Evolutionary conservation across 148 eudicot species (phyloP), one percentile per base, ranked within the genome.

Genomic region (Tetragonia tetragonoides): DNA sequence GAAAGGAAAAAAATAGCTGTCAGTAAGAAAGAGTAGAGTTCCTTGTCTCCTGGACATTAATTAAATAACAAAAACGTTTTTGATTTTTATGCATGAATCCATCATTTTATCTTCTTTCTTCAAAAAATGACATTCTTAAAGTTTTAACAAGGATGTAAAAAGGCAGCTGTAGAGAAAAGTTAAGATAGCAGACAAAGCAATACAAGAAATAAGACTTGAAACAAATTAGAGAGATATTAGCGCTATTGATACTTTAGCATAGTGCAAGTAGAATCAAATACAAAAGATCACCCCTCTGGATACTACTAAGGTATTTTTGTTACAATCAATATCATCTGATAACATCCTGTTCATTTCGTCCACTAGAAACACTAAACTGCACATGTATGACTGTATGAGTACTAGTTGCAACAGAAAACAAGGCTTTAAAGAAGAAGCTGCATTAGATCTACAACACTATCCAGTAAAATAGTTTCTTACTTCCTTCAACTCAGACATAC

Each of bases 221-320:
- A 41, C 54, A 42, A 41, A n/a, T n/a, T 16, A 28, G 40, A 72
- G 18, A 20, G 17, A 5, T 21, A 10, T 14, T 74, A n/a, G 23
- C 20, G 40, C 12, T 4, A 51, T 15, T 10, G 63, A 64, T 20
- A 15, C 62, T 37, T 66, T 20, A 28, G 4, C n/a, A 64, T 6
- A 74, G 42, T 61, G 68, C 76, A 57, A 61, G 67, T 21, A 23
- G 5, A 39, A 9, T 59, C 77, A 74, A 61, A 39, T 39, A 11
- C 6, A 73, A 12, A 73, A 20, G 0, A 57, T 39, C 38, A 39
- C 14, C 15, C n/a, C 65, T 72, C 49, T 53, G 42, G 47, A n/a
- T 72, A 54, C 64, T 2, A 5, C 2, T 16, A 57, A 5, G n/a
- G 1, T 8, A 9, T 21, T 69, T 68, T 23, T 69, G 54, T 51